Evolutionary conservation across 371 early-diverging fungal genomes (phyloP), one percentile per base, ranked within the genome.

Genomic region (Haplosporangium sp.): DNA sequence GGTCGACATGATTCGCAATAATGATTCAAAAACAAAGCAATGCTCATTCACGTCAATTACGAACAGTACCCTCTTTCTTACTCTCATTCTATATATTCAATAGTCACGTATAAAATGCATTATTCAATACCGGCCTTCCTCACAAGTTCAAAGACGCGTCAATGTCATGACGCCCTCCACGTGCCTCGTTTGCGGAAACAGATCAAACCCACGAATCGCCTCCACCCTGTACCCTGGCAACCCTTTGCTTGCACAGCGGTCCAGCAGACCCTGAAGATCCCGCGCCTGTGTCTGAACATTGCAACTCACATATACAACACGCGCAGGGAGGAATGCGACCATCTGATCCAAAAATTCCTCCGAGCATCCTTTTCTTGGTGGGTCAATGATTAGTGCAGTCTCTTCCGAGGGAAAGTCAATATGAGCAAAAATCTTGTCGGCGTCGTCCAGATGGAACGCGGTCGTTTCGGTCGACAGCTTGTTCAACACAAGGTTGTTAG

Each of bases 151-250:
- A 29, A 77, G 55, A 41, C 79, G 67, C 6, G 79, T 79, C 41
- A 92, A 70, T 6, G 87, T 86, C 51, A 87, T 81, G 51, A 92
- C 86, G 52, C 82, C 86, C 66, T 92, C 92, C 14, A 87, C 83
- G 36, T 90, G 87, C 52, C 75, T 81, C 20, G 92, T 89, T 69
- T 90, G 90, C 21, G 92, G 92, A 62, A 92, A 92, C 67, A 92
- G 83, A 63, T 92, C 92, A 54, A 92, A 89, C 7, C 90, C 90
- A 63, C 85, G 83, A 45, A 91, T 77, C 21, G 76, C 72, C 37
- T 73, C 81, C 0, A 91, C 83, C 47, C 80, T 69, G 73, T 92
- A 92, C 51, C 70, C 71, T 11, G 65, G 46, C 42, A 79, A 42
- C 36, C 75, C 81, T 55, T 77, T 67, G 54, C 58, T 64, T 29